Evolutionary conservation across 495 filamentous ascomycete species (phyloP).

Genomic region (Cenococcum geophilum): DNA sequence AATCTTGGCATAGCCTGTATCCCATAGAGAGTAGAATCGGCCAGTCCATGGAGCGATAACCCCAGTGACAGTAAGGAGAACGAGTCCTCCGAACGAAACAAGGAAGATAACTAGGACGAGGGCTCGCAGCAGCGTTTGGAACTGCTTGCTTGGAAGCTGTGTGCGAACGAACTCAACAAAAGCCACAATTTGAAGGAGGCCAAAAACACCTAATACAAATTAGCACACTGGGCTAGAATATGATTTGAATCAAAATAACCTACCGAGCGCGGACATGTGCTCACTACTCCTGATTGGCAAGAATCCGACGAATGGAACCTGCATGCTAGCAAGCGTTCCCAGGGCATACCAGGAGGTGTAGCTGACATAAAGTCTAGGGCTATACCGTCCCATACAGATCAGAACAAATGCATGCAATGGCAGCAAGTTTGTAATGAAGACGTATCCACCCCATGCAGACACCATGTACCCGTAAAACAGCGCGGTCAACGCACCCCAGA

Average conservation of each 20-base stretch:
- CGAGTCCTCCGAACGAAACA: slow-evolving; percentile 66
- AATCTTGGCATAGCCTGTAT: slow-evolving; percentile 98
- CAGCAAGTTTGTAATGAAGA: slow-evolving; percentile 98
- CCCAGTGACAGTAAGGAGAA: slow-evolving; percentile 77
- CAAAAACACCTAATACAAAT: slow-evolving; percentile 72
- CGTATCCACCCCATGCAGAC: slow-evolving; percentile 98
- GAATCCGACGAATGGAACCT: slow-evolving; percentile 98
- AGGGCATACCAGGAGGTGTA: slow-evolving; percentile 98
- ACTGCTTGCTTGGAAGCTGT: slow-evolving; percentile 85
- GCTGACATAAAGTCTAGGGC: slow-evolving; percentile 85
- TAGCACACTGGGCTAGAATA: slow-evolving; percentile 28
- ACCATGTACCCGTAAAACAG: slow-evolving; percentile 99
- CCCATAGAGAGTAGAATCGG: slow-evolving; percentile 99
- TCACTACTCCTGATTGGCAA: slow-evolving; percentile 93
- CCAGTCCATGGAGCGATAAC: slow-evolving; percentile 97
- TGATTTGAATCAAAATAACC: slow-evolving; percentile 25
- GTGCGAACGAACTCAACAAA: slow-evolving; percentile 87
- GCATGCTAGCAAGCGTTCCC: slow-evolving; percentile 96
- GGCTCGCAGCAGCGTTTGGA: slow-evolving; percentile 75
- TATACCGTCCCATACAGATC: slow-evolving; percentile 94
- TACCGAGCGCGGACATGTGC: slow-evolving; percentile 96
- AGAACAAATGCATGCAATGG: slow-evolving; percentile 94
- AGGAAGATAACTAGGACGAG: slow-evolving; percentile 71
- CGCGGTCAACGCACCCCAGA: slow-evolving; percentile 92
- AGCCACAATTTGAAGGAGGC: slow-evolving; percentile 86